A percentile compares a stretch with the other conserved stretches of the same genome.
These are phyloP conservation scores for Pseudogymnoascus sp. DNA, from an alignment of 2,329 filamentous ascomycete genomes.

Conservation along the genomic window DNA sequence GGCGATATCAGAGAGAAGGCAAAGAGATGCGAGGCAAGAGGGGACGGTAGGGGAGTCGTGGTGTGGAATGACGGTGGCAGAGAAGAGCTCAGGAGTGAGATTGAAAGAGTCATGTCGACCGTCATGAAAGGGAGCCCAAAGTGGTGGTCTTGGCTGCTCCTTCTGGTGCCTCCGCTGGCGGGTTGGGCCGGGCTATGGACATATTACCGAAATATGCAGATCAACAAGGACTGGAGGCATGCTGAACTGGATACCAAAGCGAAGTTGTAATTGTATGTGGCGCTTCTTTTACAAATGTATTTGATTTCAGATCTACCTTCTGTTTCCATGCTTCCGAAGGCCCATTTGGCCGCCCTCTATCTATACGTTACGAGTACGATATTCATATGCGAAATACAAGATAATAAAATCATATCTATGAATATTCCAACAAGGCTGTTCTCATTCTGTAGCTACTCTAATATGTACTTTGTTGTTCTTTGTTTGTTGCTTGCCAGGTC, in stretches of 20 bases:
- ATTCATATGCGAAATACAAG: background rate
- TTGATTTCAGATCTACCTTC: background rate
- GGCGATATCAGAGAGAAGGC: conserved; percentile 80
- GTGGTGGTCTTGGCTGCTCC: conserved; percentile 63
- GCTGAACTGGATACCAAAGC: conserved; percentile 50
- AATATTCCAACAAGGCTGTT: background rate
- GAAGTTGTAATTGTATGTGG: conserved; percentile 36
- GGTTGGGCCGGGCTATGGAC: conserved; percentile 60
- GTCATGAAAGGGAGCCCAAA: conserved; percentile 48
- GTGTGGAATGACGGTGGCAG: conserved; percentile 82
- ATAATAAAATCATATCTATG: background rate
- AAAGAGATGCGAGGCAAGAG: conserved; percentile 58
- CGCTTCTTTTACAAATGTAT: background rate
- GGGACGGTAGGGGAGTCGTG: conserved; percentile 60
- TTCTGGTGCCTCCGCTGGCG: conserved; percentile 66
- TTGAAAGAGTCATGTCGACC: conserved; percentile 55
- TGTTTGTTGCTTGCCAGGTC: background rate
- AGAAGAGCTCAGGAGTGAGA: conserved; percentile 57
- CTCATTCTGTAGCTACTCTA: background rate
- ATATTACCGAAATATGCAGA: conserved; percentile 61
- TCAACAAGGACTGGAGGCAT: conserved; percentile 62
- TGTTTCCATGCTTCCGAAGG: background rate
- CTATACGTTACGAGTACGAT: background rate
- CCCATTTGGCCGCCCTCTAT: background rate
- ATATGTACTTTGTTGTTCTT: background rate